phyloP scores from a whole-genome alignment of 495 filamentous ascomycete genomes.

The Aspergillus cavernicola region DNA sequence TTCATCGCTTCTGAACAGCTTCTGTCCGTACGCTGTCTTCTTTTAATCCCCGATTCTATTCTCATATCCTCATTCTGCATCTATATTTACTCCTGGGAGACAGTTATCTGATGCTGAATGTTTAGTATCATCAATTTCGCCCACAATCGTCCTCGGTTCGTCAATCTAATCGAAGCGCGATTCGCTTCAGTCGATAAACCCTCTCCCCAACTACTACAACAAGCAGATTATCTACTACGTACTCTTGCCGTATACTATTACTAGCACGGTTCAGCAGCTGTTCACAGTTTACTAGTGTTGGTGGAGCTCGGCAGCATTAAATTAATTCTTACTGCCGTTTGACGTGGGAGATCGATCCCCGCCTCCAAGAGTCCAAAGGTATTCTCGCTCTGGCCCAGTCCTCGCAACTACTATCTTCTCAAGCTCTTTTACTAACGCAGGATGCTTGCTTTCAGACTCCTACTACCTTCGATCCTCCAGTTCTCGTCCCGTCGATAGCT shows the following conservation, averaged over 20 bases:
- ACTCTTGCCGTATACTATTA: too few relatives aligned
- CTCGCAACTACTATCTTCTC: background rate
- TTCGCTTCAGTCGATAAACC: background rate
- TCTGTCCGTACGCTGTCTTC: background rate
- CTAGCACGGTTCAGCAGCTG: background rate
- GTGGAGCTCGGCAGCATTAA: constrained; percentile 39
- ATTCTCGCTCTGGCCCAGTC: constrained; percentile 13
- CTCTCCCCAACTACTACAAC: too few relatives aligned
- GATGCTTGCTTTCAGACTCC: constrained; percentile 8
- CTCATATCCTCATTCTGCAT: background rate
- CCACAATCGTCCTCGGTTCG: background rate
- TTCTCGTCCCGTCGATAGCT: constrained; percentile 20
- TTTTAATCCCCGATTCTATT: background rate
- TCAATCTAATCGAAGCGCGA: background rate
- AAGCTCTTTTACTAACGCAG: constrained; percentile 11
- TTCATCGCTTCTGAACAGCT: background rate
- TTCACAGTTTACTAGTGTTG: constrained; percentile 8
- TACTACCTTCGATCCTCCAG: constrained; percentile 8
- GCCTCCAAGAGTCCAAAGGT: constrained; percentile 18
- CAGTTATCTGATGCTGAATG: background rate
- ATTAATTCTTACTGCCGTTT: constrained; percentile 18
- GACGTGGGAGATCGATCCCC: constrained; percentile 38
- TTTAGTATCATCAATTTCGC: background rate
- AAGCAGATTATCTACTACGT: too few relatives aligned
- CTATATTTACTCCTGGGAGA: background rate